These are phyloP conservation scores for Rutidosis leptorrhynchoides DNA, from an alignment of 129 eudicot species.

Conservation along the genomic window DNA sequence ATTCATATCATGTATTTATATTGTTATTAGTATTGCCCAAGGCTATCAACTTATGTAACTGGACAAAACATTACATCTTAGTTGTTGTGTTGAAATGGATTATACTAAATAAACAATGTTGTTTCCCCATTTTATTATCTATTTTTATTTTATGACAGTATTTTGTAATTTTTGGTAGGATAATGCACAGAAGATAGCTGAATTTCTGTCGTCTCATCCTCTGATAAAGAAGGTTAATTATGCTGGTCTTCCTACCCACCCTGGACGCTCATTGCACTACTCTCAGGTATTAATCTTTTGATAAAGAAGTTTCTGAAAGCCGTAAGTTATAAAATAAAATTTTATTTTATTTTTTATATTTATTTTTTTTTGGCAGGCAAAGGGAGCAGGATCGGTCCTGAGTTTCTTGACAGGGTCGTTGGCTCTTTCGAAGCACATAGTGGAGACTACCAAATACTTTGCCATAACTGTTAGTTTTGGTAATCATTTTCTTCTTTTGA, in stretches of 20 bases:
- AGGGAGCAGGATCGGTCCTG: slow-evolving; percentile 96
- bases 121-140: neutral
- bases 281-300: slow-evolving; percentile 64
- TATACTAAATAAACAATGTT: neutral
- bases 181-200: slow-evolving; percentile 93
- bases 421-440: slow-evolving; percentile 80
- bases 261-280: slow-evolving; percentile 84
- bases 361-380: slow-evolving; percentile 56
- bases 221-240: slow-evolving; percentile 81
- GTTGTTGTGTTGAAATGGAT: neutral
- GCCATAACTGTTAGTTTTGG: slow-evolving; percentile 96
- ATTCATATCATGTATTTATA: neutral
- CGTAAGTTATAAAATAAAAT: neutral
- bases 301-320: slow-evolving; percentile 5
- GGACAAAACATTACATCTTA: neutral
- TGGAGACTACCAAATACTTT: slow-evolving; percentile 78
- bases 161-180: slow-evolving; percentile 47
- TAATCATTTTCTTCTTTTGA: slow-evolving; percentile 26
- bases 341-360: neutral
- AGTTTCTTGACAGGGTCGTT: slow-evolving; percentile 87
- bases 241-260: slow-evolving; percentile 90
- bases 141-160: neutral
- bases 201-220: slow-evolving; percentile 80
- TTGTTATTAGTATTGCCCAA: neutral
- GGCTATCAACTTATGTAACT: neutral